Evolutionary conservation across 176 grass and related monocot genomes (phyloP), one percentile per base, ranked within the genome.

Genomic region (Carex pumila): DNA sequence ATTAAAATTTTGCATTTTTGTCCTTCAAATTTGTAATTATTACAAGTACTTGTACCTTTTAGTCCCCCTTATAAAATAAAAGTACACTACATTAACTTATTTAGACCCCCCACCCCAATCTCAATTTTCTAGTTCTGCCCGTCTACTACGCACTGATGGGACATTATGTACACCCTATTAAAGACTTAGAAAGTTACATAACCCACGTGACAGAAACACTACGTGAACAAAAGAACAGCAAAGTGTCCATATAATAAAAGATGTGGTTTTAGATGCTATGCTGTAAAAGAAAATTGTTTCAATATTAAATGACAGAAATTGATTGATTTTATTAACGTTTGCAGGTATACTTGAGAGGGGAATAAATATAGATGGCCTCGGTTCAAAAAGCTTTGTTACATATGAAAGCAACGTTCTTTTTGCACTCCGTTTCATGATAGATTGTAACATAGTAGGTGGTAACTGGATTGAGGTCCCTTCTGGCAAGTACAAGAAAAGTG

Each of bases 381-480:
- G 96, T 85, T 95, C 88, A 12, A 98, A 92, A 83, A 89, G 83
- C 88, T 93, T 98, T 55, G 67, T 95, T 41, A 98, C 93, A 83
- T 98, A 98, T 59, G 96, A 98, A 90, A 98, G 96, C 88, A 95
- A 95, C 67, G 90, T 98, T 86, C 89, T 98, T 87, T 98, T 95
- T 85, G 96, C 96, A 31, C 96, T 98, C 68, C 89, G 96, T 45
- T 95, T 98, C 83, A 98, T 98, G 96, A 95, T 98, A 86, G 93
- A 98, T 77, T 82, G 96, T 86, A 89, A 90, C 30, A 91, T 98
- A 89, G 88, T 95, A 74, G 96, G 96, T 87, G 96, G 93, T 18
- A 98, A 98, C 86, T 98, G 96, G 93, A 95, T 98, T 87, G 96
- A 98, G 87, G 69, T 88, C 59, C 89, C 93, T 89, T 84, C 87